Conservation (phyloP, 2,329 filamentous ascomycete genomes). For the Sphaerulina populicola region DNA sequence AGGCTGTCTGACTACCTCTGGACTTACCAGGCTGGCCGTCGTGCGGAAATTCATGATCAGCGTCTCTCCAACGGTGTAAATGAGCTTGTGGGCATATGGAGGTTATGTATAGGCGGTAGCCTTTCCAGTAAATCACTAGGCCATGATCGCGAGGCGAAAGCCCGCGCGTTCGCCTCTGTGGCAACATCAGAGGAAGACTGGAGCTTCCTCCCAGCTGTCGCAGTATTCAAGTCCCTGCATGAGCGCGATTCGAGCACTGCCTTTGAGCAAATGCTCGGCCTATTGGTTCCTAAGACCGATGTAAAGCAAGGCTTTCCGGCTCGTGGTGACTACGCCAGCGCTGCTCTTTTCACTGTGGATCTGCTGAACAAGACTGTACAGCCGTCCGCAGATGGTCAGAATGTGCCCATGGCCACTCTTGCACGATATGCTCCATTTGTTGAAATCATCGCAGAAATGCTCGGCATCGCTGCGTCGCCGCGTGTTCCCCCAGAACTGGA, state of each 20-base stretch:
- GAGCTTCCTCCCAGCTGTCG: slow-evolving; percentile 17
- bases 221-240: slow-evolving; percentile 9
- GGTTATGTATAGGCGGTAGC: slow-evolving; percentile 9
- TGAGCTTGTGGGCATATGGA: slow-evolving; percentile 17
- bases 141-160: neutral
- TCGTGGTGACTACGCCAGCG: slow-evolving; percentile 17
- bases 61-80: slow-evolving; percentile 3
- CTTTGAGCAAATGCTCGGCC: slow-evolving; percentile 16
- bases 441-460: neutral
- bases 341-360: slow-evolving; percentile 20
- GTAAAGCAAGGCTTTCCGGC: slow-evolving; percentile 1
- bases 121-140: slow-evolving; percentile 6
- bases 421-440: slow-evolving; percentile 1
- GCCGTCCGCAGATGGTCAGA: neutral
- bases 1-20: slow-evolving; percentile 6
- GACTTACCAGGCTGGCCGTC: neutral
- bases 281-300: slow-evolving; percentile 10
- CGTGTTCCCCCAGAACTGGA: slow-evolving; percentile 2
- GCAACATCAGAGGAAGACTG: slow-evolving; percentile 10
- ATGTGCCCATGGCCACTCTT: neutral
- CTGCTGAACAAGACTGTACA: slow-evolving; percentile 5
- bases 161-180: slow-evolving; percentile 3
- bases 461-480: neutral
- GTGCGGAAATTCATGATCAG: neutral
- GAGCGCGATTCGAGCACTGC: slow-evolving; percentile 2